phyloP scores from a whole-genome alignment of 176 grass and related monocot species.

The Leersia perrieri region DNA sequence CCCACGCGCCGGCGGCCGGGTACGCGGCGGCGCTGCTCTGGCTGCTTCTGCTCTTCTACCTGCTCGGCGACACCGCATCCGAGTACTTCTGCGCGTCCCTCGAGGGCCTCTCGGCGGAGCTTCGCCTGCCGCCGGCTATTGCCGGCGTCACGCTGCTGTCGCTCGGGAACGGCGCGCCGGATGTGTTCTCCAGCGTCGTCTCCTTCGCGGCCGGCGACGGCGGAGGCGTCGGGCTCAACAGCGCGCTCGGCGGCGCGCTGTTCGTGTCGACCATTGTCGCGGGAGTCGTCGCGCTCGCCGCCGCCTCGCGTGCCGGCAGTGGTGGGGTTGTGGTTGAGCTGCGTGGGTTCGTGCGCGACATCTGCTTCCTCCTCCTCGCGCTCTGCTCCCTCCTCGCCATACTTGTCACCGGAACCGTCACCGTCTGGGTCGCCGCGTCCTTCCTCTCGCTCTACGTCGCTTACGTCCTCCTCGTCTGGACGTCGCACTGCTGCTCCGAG shows the following conservation, averaged over 20 bases:
- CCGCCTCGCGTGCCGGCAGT: neutral
- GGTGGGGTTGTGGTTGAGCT: conserved; percentile 37
- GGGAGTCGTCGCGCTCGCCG: conserved; percentile 60
- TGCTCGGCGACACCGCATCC: conserved; percentile 81
- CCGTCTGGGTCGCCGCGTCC: conserved; percentile 63
- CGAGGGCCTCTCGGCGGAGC: conserved; percentile 53
- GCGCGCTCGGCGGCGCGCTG: conserved; percentile 75
- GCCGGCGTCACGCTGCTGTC: conserved; percentile 90
- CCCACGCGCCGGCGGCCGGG: conserved; percentile 18
- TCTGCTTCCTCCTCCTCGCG: conserved; percentile 70
- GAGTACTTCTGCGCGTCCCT: conserved; percentile 88
- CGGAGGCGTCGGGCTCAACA: conserved; percentile 60
- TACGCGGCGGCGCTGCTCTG: conserved; percentile 49
- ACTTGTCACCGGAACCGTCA: conserved; percentile 47
- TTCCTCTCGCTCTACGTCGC: conserved; percentile 72
- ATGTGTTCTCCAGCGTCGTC: conserved; percentile 77
- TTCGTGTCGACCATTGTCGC: conserved; percentile 85
- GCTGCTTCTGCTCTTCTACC: conserved; percentile 76
- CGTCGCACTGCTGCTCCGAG: conserved; percentile 59
- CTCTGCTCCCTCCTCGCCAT: conserved; percentile 63
- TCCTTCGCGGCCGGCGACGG: conserved; percentile 59
- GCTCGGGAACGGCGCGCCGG: conserved; percentile 81
- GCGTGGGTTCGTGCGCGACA: conserved; percentile 72
- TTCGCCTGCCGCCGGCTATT: conserved; percentile 69
- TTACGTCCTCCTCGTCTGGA: conserved; percentile 73